A percentile compares a stretch with the other conserved stretches of the same genome.
Evolutionary conservation across 495 filamentous ascomycete genomes (phyloP).

Genomic region (Astrocystis sublimbata): DNA sequence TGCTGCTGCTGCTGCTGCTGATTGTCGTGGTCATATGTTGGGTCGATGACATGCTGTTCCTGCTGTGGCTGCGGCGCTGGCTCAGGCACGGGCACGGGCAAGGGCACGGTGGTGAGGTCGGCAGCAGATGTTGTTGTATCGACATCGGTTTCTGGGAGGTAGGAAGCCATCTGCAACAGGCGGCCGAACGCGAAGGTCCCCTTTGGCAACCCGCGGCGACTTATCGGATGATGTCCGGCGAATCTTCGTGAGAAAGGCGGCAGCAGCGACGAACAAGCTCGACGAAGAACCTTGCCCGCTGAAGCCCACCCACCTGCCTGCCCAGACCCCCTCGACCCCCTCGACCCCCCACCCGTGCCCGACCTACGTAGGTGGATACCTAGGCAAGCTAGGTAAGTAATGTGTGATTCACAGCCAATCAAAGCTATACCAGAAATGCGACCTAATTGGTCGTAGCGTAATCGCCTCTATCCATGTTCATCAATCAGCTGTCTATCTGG

Average conservation of each 20-base stretch:
- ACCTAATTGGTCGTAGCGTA: too few relatives aligned
- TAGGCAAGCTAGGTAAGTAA: too few relatives aligned
- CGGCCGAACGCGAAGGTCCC: conserved; percentile 1
- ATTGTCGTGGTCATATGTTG: background rate
- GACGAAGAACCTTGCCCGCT: too few relatives aligned
- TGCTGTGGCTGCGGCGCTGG: background rate
- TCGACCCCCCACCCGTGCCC: too few relatives aligned
- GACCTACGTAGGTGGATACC: too few relatives aligned
- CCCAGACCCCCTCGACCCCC: too few relatives aligned
- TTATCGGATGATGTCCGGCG: conserved; percentile 39
- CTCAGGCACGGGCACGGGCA: background rate
- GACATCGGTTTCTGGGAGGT: conserved; percentile 28
- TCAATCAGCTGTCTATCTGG: too few relatives aligned
- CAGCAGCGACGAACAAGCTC: background rate
- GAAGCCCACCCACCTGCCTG: too few relatives aligned
- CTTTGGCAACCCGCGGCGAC: conserved; percentile 28
- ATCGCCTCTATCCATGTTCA: too few relatives aligned
- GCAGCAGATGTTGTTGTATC: conserved; percentile 15
- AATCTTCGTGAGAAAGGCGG: conserved; percentile 37
- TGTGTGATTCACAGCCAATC: too few relatives aligned
- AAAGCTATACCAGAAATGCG: too few relatives aligned
- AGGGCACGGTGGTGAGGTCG: background rate
- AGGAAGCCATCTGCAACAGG: conserved; percentile 25
- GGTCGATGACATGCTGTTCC: too few relatives aligned
- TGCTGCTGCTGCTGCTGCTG: background rate